Conservation (phyloP, 1,139 yeast genomes). For the Kodamaea fungicola region DNA sequence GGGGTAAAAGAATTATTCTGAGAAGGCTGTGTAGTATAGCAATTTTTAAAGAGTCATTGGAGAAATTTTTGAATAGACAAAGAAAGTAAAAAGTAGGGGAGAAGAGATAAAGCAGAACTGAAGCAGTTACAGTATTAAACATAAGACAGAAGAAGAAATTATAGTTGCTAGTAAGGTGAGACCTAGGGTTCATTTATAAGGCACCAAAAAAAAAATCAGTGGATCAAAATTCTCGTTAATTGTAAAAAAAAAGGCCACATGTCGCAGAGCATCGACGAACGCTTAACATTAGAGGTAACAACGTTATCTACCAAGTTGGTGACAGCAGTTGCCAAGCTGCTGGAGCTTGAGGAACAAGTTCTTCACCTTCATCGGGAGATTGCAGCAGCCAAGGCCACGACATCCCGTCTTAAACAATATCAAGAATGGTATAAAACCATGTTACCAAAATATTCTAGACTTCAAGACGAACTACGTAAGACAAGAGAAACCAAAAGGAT, state of each 20-base stretch:
- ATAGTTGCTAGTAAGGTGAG: too few species aligned
- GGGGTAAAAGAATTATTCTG: too few species aligned
- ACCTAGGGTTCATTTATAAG: neutral
- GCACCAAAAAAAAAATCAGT: too few species aligned
- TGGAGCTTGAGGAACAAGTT: conserved; percentile 46
- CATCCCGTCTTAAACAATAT: conserved; percentile 23
- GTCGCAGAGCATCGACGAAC: conserved; percentile 16
- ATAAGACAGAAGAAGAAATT: neutral
- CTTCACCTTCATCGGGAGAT: conserved; percentile 33
- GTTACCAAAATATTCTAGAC: conserved; percentile 26
- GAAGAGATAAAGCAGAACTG: too few species aligned
- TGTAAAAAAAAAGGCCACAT: conserved; percentile 1
- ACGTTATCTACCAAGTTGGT: conserved; percentile 57
- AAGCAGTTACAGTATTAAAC: neutral
- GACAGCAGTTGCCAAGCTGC: conserved; percentile 59
- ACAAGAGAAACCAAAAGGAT: conserved; percentile 33
- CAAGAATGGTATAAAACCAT: conserved; percentile 27
- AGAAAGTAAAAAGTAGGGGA: too few species aligned
- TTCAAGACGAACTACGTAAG: conserved; percentile 30
- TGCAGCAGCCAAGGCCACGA: conserved; percentile 19
- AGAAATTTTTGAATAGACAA: too few species aligned
- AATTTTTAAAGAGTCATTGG: too few species aligned
- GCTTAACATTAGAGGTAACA: conserved; percentile 55
- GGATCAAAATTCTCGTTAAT: too few species aligned
- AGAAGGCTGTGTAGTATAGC: too few species aligned